Evolutionary conservation across 192 early-diverging fungal species (phyloP), one percentile per base, ranked within the genome.

Genomic region (Haplosporangium gracile): DNA sequence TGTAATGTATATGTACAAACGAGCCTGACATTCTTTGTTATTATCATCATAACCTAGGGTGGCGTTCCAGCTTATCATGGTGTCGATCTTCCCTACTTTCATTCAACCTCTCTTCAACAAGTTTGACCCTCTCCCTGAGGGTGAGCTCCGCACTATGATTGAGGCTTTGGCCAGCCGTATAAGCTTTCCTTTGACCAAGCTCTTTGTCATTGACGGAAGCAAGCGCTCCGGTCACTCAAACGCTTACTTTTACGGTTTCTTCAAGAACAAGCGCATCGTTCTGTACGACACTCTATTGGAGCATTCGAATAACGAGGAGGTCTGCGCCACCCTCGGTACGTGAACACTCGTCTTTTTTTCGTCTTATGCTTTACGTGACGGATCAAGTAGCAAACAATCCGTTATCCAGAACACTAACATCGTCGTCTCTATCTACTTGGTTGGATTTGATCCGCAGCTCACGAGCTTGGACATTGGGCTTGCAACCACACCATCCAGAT

Each of bases 81-180:
- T 96, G 36, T 92, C 94, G 16, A 93, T 99, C 72, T 99, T 93
- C 85, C 98, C 98, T 24, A 98, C 97, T 6, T 87, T 98, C 47
- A 98, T 99, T 88, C 98, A 99, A 79, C 98, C 98, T n/a, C 90
- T 99, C 75, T 99, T 99, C 90, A 99, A 99, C 94, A 98, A 96
- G 75, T 95, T 97, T 73, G 95, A 94, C 2, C 94, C 97, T 22
- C 91, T 99, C 18, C 91, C 93, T 6, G 94, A 96, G 20, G 97
- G 97, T 51, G 91, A 95, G 77, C 91, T 99, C 68, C 93, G 95
- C 26, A 89, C 80, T 13, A 92, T 93, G 74, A 98, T 99, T 76
- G 95, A 97, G 82, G 93, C 87, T 0, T 90, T 99, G 76, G 96
- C 97, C 8, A 87, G 91, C 53, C 92, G 95, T 43, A 91, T 98